These are phyloP conservation scores for Parietichytrium sp. DNA, from an alignment of 108 stramenopile species.

Conservation along the genomic window DNA sequence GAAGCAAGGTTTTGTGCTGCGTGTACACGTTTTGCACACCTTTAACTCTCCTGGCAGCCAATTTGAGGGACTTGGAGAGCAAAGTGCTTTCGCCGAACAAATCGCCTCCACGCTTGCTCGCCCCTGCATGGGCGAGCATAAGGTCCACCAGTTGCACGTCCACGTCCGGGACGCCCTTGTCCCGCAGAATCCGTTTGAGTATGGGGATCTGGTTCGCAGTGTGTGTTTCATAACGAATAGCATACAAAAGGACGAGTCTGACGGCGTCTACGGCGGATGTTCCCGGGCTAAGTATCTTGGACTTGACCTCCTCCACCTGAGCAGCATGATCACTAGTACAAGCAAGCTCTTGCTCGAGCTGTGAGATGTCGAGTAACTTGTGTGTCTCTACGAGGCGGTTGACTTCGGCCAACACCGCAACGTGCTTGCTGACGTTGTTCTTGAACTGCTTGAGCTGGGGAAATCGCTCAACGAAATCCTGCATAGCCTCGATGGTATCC, in stretches of 20 bases:
- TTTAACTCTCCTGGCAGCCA: conserved; percentile 86
- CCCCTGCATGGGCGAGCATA: conserved; percentile 83
- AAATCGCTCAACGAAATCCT: conserved; percentile 92
- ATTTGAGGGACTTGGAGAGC: conserved; percentile 82
- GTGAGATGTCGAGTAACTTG: conserved; percentile 91
- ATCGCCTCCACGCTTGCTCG: conserved; percentile 35
- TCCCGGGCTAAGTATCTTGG: conserved; percentile 70
- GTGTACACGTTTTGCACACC: conserved; percentile 95
- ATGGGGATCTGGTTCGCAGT: conserved; percentile 69
- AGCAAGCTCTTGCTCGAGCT: conserved; percentile 97
- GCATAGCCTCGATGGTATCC: conserved; percentile 95
- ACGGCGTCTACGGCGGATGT: conserved; percentile 91
- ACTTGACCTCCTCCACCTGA: conserved; percentile 82
- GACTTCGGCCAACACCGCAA: conserved; percentile 94
- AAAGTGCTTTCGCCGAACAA: conserved; percentile 57
- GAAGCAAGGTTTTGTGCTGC: conserved; percentile 89
- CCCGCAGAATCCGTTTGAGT: conserved; percentile 77
- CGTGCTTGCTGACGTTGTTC: conserved; percentile 89
- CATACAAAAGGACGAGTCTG: conserved; percentile 90
- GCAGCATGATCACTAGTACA: conserved; percentile 83
- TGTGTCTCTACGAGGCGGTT: conserved; percentile 86
- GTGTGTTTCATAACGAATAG: conserved; percentile 86
- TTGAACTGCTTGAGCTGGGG: conserved; percentile 82
- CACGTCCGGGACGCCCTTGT: conserved; percentile 81
- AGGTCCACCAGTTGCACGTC: conserved; percentile 85